Evolutionary conservation across 164 flowering plant genomes (phyloP), one percentile per base, ranked within the genome.

Genomic region (Dillenia suffruticosa): DNA sequence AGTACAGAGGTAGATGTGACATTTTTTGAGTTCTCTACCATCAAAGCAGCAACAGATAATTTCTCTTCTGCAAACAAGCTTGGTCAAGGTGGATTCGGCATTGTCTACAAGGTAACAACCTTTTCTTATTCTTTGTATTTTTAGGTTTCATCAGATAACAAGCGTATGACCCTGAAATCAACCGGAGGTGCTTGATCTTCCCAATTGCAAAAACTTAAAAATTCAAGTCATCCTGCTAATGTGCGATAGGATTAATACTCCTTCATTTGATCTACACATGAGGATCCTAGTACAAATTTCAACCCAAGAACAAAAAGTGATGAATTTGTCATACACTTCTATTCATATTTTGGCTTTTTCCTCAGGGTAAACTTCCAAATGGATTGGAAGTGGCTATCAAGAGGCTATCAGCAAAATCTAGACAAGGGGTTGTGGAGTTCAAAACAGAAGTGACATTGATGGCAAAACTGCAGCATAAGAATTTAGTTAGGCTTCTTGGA

Each of bases 351-450:
- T 19, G 1, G 43, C 2, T 26, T 12, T 22, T 14, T 12, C 10
- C 14, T 6, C 59, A 58, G 61, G 61, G 61, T n/a, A n/a, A 13
- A 8, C 49, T 45, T 9, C 11, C 26, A 15, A 13, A 51, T 6
- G 48, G 56, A 7, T 17, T 4, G 5, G 13, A 32, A 40, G 15
- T 50, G 13, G 64, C 45, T 16, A 52, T 59, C 9, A 59, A 59
- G 52, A 47, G 62, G 62, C 53, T 59, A 5, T 59, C 62, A 13
- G 19, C 10, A 47, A 48, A 9, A 7, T 59, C 62, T 0, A 44
- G 11, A 8, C 62, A 59, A 59, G 62, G 62, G 4, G 24, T 10
- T 4, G 62, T 8, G 5, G 62, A 48, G 14, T 59, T 59, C 50
- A 48, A 47, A 24, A 59, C 6, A 13, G 51, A 59, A 26, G 53